Base-by-base conservation (phyloP, 2,329 filamentous ascomycete species). In the Phaeosphaeria sp. region DNA sequence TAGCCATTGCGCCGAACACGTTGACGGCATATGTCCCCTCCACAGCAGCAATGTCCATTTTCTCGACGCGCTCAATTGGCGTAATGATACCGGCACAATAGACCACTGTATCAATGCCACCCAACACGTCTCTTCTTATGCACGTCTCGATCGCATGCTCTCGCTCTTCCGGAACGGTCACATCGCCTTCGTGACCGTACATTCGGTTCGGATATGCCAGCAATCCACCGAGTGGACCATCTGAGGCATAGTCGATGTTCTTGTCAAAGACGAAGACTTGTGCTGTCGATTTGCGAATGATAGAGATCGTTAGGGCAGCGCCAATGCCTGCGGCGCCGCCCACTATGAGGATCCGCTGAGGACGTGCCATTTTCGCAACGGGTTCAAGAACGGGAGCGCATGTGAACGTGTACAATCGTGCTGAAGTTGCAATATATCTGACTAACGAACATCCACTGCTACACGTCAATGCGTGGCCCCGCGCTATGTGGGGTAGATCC, bases 301-400 rank as follows among this genome's bases (percentile, higher is more conserved):
- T 47, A 5, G 25, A 40, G 42, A 53, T 53, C 4, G 44, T 53
- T 8, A 36, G 18, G 27, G 43, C 43, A 7, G 51, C 51, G 25
- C 68, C 67, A 40, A 70, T 70, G 49, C 68, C 68, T 39, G 57
- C 50, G 17, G 63, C 66, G 33, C 68, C 68, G 47, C 68, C 68
- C 20, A 72, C 65, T 22, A 72, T 56, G 40, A 70, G 61, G 33
- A 70, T 66, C 43, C 60, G 53, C 57, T 71, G 67, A 13, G 49
- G 21, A 44, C 11, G 42, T 4, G 42, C 11, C 42, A 44, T 44
- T n/a, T 13, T 44, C 18, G 9, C 20, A n/a, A 18, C 21, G 21
- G n/a, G 1, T 13, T 21, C 11, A 21, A 13, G 18, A 8, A 44
- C 8, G 21, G 21, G 8, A 7, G 7, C 8, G 3, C 20, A 44